phyloP scores from a whole-genome alignment of 352 stramenopile species.

The Pythium plurisporium region DNA sequence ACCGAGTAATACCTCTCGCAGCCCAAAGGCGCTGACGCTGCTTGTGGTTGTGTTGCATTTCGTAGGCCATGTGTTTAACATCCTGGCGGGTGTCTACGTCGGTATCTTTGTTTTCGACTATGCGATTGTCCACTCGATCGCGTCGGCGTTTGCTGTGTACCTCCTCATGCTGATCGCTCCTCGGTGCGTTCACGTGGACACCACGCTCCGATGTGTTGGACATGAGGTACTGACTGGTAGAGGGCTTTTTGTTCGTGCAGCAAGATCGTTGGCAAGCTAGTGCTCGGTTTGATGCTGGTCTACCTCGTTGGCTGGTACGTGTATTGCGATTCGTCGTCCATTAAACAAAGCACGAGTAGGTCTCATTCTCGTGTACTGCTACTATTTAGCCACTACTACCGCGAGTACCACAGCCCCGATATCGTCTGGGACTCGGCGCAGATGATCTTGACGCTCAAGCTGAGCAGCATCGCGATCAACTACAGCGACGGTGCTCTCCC shows the following conservation, averaged over 20 bases:
- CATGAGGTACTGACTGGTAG: neutral
- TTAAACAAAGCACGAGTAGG: neutral
- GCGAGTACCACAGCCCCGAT: constrained; percentile 72
- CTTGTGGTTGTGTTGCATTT: neutral
- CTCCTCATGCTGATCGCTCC: constrained; percentile 59
- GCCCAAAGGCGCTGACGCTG: neutral
- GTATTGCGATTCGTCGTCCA: neutral
- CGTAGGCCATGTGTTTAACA: constrained; percentile 72
- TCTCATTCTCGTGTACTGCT: neutral
- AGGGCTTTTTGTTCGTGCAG: constrained; percentile 16
- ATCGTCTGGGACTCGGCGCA: constrained; percentile 84
- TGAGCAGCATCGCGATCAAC: constrained; percentile 76
- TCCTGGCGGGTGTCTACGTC: constrained; percentile 48
- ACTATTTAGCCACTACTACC: constrained; percentile 62
- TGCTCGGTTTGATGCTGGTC: constrained; percentile 49
- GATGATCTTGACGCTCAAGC: constrained; percentile 85
- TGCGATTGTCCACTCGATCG: constrained; percentile 70
- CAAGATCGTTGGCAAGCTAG: constrained; percentile 58
- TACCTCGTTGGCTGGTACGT: constrained; percentile 66
- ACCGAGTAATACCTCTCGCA: neutral
- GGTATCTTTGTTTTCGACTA: constrained; percentile 80
- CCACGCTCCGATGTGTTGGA: neutral
- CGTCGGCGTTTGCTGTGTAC: constrained; percentile 56
- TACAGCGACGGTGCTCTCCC: constrained; percentile 71
- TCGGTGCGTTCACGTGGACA: constrained; percentile 34